These are phyloP conservation scores for Astrephomene gubernaculifera DNA, from an alignment of 139 green algal species.

Conservation along the genomic window DNA sequence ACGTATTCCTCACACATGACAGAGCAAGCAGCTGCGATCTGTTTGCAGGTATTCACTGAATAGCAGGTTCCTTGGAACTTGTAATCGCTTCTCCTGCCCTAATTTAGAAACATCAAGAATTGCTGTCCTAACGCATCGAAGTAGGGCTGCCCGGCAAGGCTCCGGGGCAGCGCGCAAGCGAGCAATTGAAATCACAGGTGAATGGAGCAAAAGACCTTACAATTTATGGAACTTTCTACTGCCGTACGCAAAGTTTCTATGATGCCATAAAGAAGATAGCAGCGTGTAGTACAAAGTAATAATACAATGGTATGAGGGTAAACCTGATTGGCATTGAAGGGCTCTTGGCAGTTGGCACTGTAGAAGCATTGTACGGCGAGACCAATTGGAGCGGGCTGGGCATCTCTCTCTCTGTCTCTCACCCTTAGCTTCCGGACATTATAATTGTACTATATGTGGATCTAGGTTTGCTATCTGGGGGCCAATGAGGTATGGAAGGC, in stretches of 20 bases:
- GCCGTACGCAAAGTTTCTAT: background rate
- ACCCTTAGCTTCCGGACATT: too few relatives aligned
- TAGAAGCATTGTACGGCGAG: too few relatives aligned
- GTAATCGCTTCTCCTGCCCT: background rate
- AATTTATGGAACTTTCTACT: background rate
- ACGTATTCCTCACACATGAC: conserved; percentile 6
- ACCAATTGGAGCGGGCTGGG: too few relatives aligned
- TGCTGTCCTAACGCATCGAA: background rate
- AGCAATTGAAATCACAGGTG: background rate
- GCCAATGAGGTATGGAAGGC: too few relatives aligned
- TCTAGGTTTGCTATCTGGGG: too few relatives aligned
- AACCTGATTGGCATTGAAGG: too few relatives aligned
- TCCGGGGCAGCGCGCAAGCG: background rate
- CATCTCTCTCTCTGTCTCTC: too few relatives aligned
- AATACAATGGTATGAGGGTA: too few relatives aligned
- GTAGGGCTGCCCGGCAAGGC: background rate
- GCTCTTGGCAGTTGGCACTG: too few relatives aligned
- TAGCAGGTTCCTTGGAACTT: background rate
- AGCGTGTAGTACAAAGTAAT: background rate
- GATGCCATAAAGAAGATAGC: background rate
- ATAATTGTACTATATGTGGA: too few relatives aligned
- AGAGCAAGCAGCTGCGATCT: too few relatives aligned
- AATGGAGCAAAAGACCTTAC: background rate
- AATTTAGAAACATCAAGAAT: background rate
- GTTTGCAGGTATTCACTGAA: background rate